Base-by-base conservation (phyloP, 202 grass and related monocot genomes). In the Musa balbisiana region DNA sequence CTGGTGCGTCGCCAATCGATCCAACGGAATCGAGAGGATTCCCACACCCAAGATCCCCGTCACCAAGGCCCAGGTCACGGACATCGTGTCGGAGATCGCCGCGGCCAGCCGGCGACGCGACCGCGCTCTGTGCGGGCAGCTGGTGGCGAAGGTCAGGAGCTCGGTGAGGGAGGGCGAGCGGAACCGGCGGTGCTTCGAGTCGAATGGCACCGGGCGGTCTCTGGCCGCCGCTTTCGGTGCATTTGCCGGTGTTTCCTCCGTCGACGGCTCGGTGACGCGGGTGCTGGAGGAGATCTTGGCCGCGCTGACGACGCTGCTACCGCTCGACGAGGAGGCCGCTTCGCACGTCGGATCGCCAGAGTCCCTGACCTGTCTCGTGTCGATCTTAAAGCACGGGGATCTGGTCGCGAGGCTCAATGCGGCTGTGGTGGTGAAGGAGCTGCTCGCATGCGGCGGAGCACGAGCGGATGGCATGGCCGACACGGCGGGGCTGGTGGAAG, bases 41-140 rank as follows among this genome's bases (percentile, higher is more conserved):
- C 93, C 90, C 64, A 97, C 93, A 14, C 93, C 93, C 13, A 92
- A 88, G 85, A 91, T 89, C 75, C 93, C 93, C 20, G 67, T 97
- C 55, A 91, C 73, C 22, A 82, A 76, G 52, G 85, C 73, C 50
- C 90, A 91, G 43, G 86, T 82, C 0, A 80, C 80, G 53, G 88
- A 89, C 73, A 81, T 97, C 19, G 79, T 92, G 50, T 87, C 80
- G 76, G 90, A 91, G 23, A 74, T 97, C 75, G 79, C 73, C 23
- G 83, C 43, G 0, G 72, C 80, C 23, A 71, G 82, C 68, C 60
- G 82, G 13, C 11, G 56, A 0, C 21, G 52, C 24, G 86, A 78
- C 29, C 68, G 16, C 17, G 19, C 68, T 0, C 67, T 64, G 2
- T 88, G 90, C 73, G 70, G 72, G 29, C 67, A 64, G 20, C 64